Evolutionary conservation across 148 eudicot genomes (phyloP).

Genomic region (Salicornia ramosissima): DNA sequence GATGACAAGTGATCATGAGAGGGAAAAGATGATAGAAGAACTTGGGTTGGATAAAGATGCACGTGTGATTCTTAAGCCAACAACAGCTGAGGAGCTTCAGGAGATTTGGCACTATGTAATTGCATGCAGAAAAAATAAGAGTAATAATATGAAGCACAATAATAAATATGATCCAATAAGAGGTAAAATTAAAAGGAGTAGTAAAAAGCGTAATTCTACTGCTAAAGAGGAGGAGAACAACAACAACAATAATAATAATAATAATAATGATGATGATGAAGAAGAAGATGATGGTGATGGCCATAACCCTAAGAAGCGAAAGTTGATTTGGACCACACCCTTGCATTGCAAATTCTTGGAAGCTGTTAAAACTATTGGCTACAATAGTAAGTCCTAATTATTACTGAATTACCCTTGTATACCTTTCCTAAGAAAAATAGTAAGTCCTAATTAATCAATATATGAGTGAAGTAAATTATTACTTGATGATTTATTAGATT

Average conservation of each 20-base stretch:
- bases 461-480: too few species aligned
- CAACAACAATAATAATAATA: too few species aligned
- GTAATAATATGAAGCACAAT: too few species aligned
- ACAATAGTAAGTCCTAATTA: slow-evolving; percentile 6
- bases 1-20: slow-evolving; percentile 19
- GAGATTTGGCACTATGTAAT: slow-evolving; percentile 18
- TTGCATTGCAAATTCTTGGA: slow-evolving; percentile 24
- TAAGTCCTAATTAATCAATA: too few species aligned
- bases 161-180: not conserved
- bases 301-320: slow-evolving; percentile 7
- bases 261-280: not conserved
- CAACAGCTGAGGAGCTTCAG: not conserved
- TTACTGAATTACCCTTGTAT: not conserved
- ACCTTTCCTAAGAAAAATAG: too few species aligned
- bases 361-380: slow-evolving; percentile 17
- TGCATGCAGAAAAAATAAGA: not conserved
- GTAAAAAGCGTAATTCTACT: not conserved
- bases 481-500: too few species aligned
- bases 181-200: not conserved
- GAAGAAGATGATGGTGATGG: too few species aligned
- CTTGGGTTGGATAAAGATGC: not conserved
- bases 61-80: slow-evolving; percentile 20
- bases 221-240: not conserved
- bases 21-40: not conserved
- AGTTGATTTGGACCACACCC: slow-evolving; percentile 18